phyloP scores from a whole-genome alignment of 768 basidiomycete species.

The Lentinula detonsa region DNA sequence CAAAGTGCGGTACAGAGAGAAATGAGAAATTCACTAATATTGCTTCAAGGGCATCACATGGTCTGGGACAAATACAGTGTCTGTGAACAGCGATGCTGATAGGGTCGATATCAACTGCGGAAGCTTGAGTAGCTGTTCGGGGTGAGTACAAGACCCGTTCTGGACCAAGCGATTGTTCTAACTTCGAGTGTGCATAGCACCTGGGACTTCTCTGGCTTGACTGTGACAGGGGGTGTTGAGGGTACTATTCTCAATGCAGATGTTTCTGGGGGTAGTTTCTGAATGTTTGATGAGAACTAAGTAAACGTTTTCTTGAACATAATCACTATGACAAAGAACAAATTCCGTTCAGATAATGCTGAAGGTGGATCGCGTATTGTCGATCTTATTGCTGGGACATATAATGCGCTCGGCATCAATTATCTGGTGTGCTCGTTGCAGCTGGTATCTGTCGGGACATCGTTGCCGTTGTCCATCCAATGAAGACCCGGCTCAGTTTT shows the following conservation, averaged over 20 bases:
- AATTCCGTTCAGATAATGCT: no score
- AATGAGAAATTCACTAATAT: background rate
- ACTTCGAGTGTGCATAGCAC: background rate
- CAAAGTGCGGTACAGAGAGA: background rate
- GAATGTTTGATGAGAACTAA: background rate
- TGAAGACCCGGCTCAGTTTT: no score
- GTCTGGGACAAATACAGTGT: constrained; percentile 4
- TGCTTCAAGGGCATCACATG: background rate
- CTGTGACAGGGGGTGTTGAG: background rate
- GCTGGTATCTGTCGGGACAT: no score
- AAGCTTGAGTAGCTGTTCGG: constrained; percentile 2
- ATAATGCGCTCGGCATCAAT: no score
- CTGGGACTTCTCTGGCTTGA: constrained; percentile 2
- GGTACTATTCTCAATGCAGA: background rate
- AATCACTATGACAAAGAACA: no score
- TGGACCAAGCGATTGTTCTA: background rate
- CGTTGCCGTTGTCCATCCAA: no score
- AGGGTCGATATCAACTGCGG: constrained; percentile 5
- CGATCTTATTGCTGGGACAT: no score
- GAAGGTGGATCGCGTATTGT: no score
- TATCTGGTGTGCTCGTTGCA: no score
- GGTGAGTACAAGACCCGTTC: background rate
- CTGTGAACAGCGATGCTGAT: background rate
- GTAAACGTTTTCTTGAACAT: background rate
- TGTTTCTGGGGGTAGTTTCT: constrained; percentile 4